Base-by-base conservation (phyloP, 768 basidiomycete genomes). In the Auriscalpium vulgare region DNA sequence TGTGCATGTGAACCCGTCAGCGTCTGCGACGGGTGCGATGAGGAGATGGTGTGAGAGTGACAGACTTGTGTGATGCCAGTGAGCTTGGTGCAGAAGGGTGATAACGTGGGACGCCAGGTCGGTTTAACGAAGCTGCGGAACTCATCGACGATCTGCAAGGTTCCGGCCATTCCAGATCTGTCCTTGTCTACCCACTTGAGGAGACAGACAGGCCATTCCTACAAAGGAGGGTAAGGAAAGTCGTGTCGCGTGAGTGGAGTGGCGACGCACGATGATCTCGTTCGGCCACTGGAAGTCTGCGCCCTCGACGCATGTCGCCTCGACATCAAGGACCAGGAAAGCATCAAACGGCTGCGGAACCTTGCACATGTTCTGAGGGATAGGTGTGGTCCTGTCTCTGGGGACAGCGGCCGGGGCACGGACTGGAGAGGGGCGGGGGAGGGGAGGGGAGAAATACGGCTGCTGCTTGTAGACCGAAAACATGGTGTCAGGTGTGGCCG, bases 161-260 rank as follows among this genome's bases (percentile, higher is more conserved):
- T 73, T 56, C 75, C 78, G 10, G 83, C 81, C 44, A 60, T 71
- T 50, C 79, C 79, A 51, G 78, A 76, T 16, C 68, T 56, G 37
- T 76, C 73, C 61, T 74, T 81, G 65, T 89, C 82, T 63, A 73
- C 78, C 95, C 95, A 97, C 58, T 79, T 80, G 56, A 97, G 75
- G 3, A 99, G 76, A 63, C 88, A 87, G 10, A 98, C 90, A 7
- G 95, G 95, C 72, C 91, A 93, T 71, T 99, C 94, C 94, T 95
- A 48, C 45, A 56, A 47, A 63, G 21, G 19, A 43, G 44, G 50
- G 52, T 29, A 9, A 48, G 53, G 43, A 38, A 5, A 43, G 48
- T 46, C 38, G 13, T 51, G 10, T 49, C 34, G 52, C 37, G 23
- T 40, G 47, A 48, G 37, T 50, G 50, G 16, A 49, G 51, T 60